These are phyloP conservation scores for Puccinia hordei DNA, from an alignment of 1,284 basidiomycete species.

Conservation along the genomic window DNA sequence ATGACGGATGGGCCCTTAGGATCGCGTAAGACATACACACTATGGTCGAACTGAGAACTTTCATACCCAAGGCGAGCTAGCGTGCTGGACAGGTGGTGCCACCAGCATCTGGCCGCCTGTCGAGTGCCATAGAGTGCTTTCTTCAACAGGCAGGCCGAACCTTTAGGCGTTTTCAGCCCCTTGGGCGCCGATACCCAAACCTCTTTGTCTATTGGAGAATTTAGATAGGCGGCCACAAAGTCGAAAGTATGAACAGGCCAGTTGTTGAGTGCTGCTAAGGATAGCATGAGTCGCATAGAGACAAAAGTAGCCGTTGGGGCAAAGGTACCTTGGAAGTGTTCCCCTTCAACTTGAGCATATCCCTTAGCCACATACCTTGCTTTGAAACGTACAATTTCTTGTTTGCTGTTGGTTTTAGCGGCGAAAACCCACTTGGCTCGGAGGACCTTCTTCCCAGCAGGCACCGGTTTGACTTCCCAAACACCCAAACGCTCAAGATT, in stretches of 20 bases:
- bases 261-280: neutral
- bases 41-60: neutral
- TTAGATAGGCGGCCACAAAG: neutral
- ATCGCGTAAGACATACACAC: neutral
- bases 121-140: conserved; percentile 34
- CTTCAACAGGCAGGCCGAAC: neutral
- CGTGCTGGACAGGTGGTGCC: neutral
- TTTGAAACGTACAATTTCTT: neutral
- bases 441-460: neutral
- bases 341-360: neutral
- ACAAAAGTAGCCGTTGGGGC: conserved; percentile 16
- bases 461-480: neutral
- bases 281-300: neutral
- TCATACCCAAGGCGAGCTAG: neutral
- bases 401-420: neutral
- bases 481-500: conserved; percentile 3
- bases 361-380: neutral
- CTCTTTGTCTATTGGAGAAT: neutral
- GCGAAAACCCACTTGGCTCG: conserved; percentile 4
- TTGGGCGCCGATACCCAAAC: neutral
- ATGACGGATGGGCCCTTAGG: neutral
- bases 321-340: neutral
- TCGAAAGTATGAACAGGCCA: conserved; percentile 16
- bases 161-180: neutral
- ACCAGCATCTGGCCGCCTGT: conserved; percentile 26